Percentiles rank a stretch among this genome's conserved stretches.
These are phyloP conservation scores for Striga hermonthica DNA, from an alignment of 305 asterid species.

Conservation along the genomic window DNA sequence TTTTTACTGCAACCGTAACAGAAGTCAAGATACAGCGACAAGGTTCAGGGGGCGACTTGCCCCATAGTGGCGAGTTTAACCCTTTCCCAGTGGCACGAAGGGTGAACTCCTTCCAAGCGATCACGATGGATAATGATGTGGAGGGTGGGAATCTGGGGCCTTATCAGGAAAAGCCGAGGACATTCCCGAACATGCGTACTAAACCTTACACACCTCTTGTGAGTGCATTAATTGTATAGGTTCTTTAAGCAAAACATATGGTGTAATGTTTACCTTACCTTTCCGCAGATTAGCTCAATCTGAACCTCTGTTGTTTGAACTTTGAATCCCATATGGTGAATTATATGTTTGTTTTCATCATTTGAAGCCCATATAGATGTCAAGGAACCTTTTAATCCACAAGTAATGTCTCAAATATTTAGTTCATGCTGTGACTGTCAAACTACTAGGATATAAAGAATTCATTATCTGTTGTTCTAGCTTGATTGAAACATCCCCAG, in stretches of 20 bases:
- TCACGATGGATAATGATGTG: constrained; percentile 85
- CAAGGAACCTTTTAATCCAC: constrained; percentile 4
- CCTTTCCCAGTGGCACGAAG: constrained; percentile 68
- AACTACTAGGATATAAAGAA: constrained; percentile 12
- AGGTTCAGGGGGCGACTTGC: constrained; percentile 88
- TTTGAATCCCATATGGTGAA: not conserved
- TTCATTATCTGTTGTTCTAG: constrained; percentile 17
- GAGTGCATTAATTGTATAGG: constrained; percentile 32
- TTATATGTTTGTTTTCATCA: constrained; percentile 26
- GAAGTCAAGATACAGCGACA: constrained; percentile 64
- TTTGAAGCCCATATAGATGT: constrained; percentile 15
- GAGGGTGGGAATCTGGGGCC: constrained; percentile 80
- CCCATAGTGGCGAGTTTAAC: constrained; percentile 59
- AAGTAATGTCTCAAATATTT: constrained; percentile 15
- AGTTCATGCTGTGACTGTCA: not conserved
- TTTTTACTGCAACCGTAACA: constrained; percentile 20
- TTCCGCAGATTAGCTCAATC: constrained; percentile 15
- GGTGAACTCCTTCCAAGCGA: constrained; percentile 77
- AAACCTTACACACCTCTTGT: constrained; percentile 88
- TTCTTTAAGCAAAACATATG: not conserved
- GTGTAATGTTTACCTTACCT: constrained; percentile 10
- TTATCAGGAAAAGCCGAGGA: constrained; percentile 75
- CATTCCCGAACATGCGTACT: constrained; percentile 86
- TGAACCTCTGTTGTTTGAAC: constrained; percentile 3
- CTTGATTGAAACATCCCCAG: constrained; percentile 13